Base-by-base conservation (phyloP, 306 rosid genomes). In the Echinosophora koreensis region DNA sequence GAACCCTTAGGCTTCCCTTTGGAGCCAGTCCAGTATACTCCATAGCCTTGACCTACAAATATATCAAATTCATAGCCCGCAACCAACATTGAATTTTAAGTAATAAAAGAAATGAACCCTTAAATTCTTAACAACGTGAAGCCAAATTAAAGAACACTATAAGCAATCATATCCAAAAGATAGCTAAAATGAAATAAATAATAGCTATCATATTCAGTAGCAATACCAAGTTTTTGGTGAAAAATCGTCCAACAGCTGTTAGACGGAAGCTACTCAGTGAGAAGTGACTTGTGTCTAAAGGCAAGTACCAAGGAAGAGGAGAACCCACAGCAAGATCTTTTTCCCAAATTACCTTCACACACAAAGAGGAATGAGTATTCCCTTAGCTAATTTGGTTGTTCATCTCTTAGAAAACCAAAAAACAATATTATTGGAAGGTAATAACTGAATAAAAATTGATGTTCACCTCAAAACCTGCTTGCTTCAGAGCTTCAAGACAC, bases 401-500 rank as follows among this genome's bases (percentile, higher is more conserved):
- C 71, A 61, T 44, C 69, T 51, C 49, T 27, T 49, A 7, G 13
- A 68, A 34, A 66, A 50, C 73, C 51, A 80, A 42, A 60, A 55
- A 69, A 52, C 17, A 69, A 63, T 3, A 47, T 28, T 42, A 15
- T 65, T 12, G 60, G 27, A 82, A 61, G 69, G 78, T 54, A 34
- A 44, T 71, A 61, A 39, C 68, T 60, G n/a, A 14, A 5, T 15
- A 72, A 17, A 55, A 35, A 37, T 70, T 44, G 3, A 55, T 59
- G 73, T 92, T 67, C 69, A 95, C 99, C 99, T 95, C 97, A 88
- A 95, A 95, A 68, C 97, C 94, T 13, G 99, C 97, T 91, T 89
- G 93, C 78, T 88, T 88, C 49, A 95, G 83, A 82, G 99, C 97
- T 86, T 89, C 96, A 68, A 92, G 84, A 84, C 99, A 95, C 83